Conservation (phyloP, 2,329 filamentous ascomycete genomes). For the Aureobasidium pullulans region DNA sequence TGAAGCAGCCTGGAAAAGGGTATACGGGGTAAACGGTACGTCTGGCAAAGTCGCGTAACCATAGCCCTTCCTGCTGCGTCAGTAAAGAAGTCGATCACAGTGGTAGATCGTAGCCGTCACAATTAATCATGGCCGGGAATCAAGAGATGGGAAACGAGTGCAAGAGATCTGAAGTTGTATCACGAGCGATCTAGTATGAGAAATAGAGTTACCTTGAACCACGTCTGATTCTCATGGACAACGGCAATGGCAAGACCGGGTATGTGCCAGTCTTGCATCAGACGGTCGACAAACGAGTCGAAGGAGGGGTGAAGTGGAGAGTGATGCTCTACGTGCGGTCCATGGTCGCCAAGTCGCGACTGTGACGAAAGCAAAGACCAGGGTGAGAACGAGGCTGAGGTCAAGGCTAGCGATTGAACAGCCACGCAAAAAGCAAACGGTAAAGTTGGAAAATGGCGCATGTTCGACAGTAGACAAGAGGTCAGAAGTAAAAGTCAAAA, state of each 20-base stretch:
- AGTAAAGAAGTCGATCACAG: background rate
- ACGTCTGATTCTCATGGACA: constrained; percentile 15
- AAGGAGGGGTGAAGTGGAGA: constrained; percentile 13
- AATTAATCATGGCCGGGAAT: no score
- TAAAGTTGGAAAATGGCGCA: background rate
- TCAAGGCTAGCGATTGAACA: background rate
- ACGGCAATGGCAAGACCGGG: constrained; percentile 19
- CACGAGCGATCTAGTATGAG: background rate
- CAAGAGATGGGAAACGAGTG: no score
- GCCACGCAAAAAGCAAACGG: background rate
- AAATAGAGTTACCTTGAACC: constrained; percentile 16
- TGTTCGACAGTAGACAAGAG: background rate
- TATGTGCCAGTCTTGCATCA: constrained; percentile 18
- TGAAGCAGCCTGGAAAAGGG: constrained; percentile 23
- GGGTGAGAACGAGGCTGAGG: background rate
- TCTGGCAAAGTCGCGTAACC: constrained; percentile 18
- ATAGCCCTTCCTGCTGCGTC: constrained; percentile 16
- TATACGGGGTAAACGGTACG: constrained; percentile 20
- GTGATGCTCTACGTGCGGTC: background rate
- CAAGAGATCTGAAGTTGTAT: no score
- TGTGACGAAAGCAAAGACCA: background rate
- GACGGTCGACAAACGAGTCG: constrained; percentile 15
- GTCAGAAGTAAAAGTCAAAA: background rate
- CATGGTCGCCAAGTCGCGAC: background rate
- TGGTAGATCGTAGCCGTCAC: background rate